Evolutionary conservation across 441 rosid species (phyloP).

Genomic region (Populus hybrid): DNA sequence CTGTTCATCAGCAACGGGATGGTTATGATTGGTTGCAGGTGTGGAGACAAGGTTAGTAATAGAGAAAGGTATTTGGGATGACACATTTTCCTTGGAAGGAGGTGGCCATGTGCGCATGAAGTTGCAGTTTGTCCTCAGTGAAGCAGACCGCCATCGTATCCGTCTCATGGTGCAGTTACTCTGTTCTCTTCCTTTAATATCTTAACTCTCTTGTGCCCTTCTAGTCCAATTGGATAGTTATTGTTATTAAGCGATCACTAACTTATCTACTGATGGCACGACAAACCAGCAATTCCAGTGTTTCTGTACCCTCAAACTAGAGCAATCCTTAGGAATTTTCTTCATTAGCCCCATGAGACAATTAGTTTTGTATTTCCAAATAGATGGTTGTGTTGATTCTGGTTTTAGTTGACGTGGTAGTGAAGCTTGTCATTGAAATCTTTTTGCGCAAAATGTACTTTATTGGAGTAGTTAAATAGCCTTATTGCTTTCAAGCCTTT

Average conservation of each 20-base stretch:
- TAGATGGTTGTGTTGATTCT: neutral
- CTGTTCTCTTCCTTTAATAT: neutral
- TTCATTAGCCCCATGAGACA: neutral
- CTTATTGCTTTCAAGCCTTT: neutral
- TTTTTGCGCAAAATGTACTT: neutral
- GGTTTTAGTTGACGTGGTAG: neutral
- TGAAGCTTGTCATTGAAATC: neutral
- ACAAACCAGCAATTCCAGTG: neutral
- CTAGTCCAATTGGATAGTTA: neutral
- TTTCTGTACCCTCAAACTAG: neutral
- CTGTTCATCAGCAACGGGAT: conserved; percentile 10
- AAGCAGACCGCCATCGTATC: conserved; percentile 71
- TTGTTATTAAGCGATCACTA: neutral
- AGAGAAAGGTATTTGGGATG: conserved; percentile 80
- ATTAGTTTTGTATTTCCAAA: neutral
- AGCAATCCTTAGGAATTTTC: neutral
- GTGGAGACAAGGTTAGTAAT: conserved; percentile 72
- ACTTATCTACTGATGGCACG: neutral
- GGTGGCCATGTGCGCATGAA: conserved; percentile 72
- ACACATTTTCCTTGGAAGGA: conserved; percentile 58
- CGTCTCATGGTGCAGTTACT: conserved; percentile 49
- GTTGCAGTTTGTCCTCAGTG: conserved; percentile 78
- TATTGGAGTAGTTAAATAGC: conserved; percentile 2
- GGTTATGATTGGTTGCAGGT: conserved; percentile 32
- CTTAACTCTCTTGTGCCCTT: neutral